Base-by-base conservation (phyloP, 78 protist genomes). In the Abeoforma whisleri region DNA sequence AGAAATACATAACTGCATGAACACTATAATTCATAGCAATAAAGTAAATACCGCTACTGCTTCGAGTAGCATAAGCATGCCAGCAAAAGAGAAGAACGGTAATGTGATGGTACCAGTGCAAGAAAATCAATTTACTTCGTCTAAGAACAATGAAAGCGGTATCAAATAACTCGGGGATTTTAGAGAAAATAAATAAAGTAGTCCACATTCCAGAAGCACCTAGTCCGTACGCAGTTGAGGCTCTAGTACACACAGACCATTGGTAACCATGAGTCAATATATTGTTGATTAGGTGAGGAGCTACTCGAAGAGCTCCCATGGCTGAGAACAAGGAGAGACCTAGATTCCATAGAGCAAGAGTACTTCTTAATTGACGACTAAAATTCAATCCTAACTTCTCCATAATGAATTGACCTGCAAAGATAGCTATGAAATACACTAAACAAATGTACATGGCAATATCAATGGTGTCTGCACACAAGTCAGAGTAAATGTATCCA, bases 81-180 rank as follows among this genome's bases (percentile, higher is more conserved):
- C 94, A 91, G 85, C 91, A 87, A 87, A 33, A 90, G 48, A 84
- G 79, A 32, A 88, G 2, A 31, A 86, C 89, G 68, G 91, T 62
- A 39, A 80, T 73, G 90, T 91, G 94, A 89, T 91, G 94, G 77
- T 85, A 90, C 91, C 91, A 91, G 84, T 91, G 94, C 2, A 91
- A 76, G 40, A 90, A 84, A 72, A 88, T 87, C 33, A 91, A 68
- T 25, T 82, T 37, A 48, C 70, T 39, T 73, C 84, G 25, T 31
- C 86, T 36, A 39, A 87, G 25, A 48, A 84, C 81, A 1, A 87
- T 39, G 8, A 86, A 62, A 30, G 84, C 0, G 0, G 91, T 90
- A 40, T 90, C 93, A 62, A 85, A 28, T 1, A 85, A 75, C 39
- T 88, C 93, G 74, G 74, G 36, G 1, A 83, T 25, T 84, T 90